Base-by-base conservation (phyloP, 2,329 filamentous ascomycete species). In the Penicillium fuscoglaucum region DNA sequence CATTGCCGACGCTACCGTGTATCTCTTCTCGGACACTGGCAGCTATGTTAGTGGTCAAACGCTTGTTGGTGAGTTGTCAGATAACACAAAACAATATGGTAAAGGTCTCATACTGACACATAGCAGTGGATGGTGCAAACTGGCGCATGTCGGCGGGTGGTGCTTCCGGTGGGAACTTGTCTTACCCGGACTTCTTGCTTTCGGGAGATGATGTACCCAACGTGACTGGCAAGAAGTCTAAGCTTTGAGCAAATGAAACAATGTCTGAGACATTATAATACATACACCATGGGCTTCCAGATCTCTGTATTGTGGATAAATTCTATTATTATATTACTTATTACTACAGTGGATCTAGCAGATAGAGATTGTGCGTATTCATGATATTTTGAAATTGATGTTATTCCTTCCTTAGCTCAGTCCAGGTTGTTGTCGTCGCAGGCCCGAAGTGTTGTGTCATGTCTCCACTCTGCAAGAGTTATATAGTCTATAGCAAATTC, bases 1-100 rank as follows among this genome's bases (percentile, higher is more conserved):
- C 70, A 92, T 99, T 68, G 90, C 92, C 0, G 93, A 99, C 75
- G 90, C 93, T 1, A 97, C 93, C 0, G 85, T 98, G 0, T 99
- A 87, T 68, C 74, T 98, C 55, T 95, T 97, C 71, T 90, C 89
- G 46, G 90, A 96, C 46, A 87, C 91, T 0, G 93, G 88, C 0
- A 91, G 88, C 72, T 96, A 90, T 73, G 86, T 98, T 47, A 96
- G 90, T 65, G 95, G 92, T 1, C 87, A 91, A 65, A 84, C 86
- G 3, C 77, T 97, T 37, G 90, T 96, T 33, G 83, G 76, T 77
- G 65, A 57, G 76, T 74, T 28, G 21, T 40, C 9, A 13, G n/a
- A 40, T 19, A 37, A 28, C 26, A 26, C 19, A 4, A 24, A 19
- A 17, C 10, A 19, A 13, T 17, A 26, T 24, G 26, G 17, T 45